Base-by-base conservation (phyloP, 2,329 filamentous ascomycete genomes). In the Paramyrothecium roridum region DNA sequence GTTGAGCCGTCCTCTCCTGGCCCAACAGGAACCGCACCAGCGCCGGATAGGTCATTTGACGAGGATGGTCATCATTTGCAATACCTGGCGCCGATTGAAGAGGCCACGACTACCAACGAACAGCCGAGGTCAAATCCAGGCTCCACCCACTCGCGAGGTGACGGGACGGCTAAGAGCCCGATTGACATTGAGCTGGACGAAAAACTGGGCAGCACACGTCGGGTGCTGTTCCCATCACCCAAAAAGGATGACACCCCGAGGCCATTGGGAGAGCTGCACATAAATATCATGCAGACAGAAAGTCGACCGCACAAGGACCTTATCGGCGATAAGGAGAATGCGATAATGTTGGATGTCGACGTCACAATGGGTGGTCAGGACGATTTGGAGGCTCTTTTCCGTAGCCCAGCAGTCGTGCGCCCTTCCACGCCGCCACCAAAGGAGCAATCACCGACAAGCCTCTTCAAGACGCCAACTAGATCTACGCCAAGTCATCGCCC, bases 211-310 rank as follows among this genome's bases (percentile, higher is more conserved):
- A 73, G 68, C 52, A 92, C 88, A 1, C 81, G 88, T 57, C 80
- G 91, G 56, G 72, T 93, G 2, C 77, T 95, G 1, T 95, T 95
- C 65, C 88, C 90, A 1, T 92, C 89, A 0, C 90, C 90, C 2
- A 80, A 86, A 47, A 88, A 88, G 60, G 82, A 85, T 30, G 83
- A 81, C 37, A 77, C 83, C 48, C 73, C 80, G 1, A 90, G 85
- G 66, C 80, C 83, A 21, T 76, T 90, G 2, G 80, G 81, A 50
- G 83, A 87, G 62, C 68, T 84, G 45, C 71, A 77, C 16, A 73
- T 80, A 17, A 87, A 86, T 61, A 67, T 79, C 52, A 73, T 81
- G 46, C 76, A 79, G 56, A 74, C 71, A 3, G 73, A 75, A 22
- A 67, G 67, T 34, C 68, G 70, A 34, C 67, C 68, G 21, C 62